Evolutionary conservation across 805 yeast species (phyloP).

Genomic region (Zygoascus flipseniorum): DNA sequence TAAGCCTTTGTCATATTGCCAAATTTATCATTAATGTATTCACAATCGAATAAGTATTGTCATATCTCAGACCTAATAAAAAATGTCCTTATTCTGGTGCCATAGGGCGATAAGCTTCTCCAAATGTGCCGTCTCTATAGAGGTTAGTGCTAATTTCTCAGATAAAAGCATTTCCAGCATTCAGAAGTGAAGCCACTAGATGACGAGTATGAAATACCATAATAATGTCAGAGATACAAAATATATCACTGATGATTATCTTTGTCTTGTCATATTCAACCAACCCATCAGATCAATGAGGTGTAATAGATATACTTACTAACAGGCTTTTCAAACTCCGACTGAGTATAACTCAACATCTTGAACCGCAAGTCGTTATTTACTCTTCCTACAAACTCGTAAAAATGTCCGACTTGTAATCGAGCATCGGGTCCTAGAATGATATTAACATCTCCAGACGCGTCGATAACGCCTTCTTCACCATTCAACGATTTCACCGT

Average conservation of each 20-base stretch:
- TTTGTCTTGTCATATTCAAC: no score
- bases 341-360: slow-evolving; percentile 9
- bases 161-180: no score
- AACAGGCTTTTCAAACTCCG: slow-evolving; percentile 19
- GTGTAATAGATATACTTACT: slow-evolving; percentile 11
- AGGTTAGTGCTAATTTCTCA: not conserved
- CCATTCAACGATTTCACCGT: slow-evolving; percentile 22
- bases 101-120: not conserved
- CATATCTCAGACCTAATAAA: slow-evolving; percentile 5
- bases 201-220: no score
- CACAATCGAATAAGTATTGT: not conserved
- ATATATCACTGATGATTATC: no score
- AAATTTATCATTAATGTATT: no score
- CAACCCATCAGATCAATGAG: not conserved
- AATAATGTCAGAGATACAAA: no score
- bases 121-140: not conserved
- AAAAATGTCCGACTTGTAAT: slow-evolving; percentile 23
- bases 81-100: slow-evolving; percentile 12
- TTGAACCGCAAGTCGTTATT: slow-evolving; percentile 23
- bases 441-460: slow-evolving; percentile 27
- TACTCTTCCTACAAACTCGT: slow-evolving; percentile 30
- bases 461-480: slow-evolving; percentile 21
- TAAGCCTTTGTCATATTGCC: no score
- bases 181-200: no score
- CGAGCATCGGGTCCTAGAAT: slow-evolving; percentile 12